Evolutionary conservation across 768 basidiomycete genomes (phyloP), one percentile per base, ranked within the genome.

Genomic region (Tricholoma bakamatsutake): DNA sequence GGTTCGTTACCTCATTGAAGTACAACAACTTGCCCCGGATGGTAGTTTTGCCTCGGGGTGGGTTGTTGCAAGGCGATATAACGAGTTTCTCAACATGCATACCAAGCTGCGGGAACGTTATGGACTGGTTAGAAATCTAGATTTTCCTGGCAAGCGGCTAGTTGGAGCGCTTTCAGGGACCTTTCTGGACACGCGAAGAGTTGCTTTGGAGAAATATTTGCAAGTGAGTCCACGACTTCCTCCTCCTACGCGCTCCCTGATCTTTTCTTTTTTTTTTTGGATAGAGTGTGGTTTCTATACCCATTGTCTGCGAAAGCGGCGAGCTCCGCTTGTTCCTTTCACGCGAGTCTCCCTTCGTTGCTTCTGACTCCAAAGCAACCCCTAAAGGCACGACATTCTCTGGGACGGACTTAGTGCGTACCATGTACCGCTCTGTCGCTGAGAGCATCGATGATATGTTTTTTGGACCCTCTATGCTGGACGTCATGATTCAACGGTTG

Each of bases 381-480:
- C 56, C 73, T 10, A 82, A 85, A 66, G 66, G 72, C 10, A 61
- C 75, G 5, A 69, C 76, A 0, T 85, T 87, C 62, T 83, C 86
- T 17, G 86, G 87, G 6, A 83, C 83, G 12, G 85, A 84, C 54
- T 77, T 97, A 35, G 90, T 98, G 52, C 86, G 87, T 53, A 88
- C 85, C 21, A 81, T 99, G 55, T 98, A 96, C 67, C 85, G 88
- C 30, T 91, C 93, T 24, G 90, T 99, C 46, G 83, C 96, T 5
- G 90, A 92, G 59, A 94, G 93, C 67, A 87, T 98, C 63, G 97
- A 99, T 68, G 97, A 98, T 69, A 92, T 97, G 81, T 87, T 96
- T 71, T 93, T 96, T 61, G 94, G 92, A 2, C 95, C 90, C 2
- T 94, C 93, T 0, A 94, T 97, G 92, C 72, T 98, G 43, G 94